Evolutionary conservation across 306 rosid genomes (phyloP), one percentile per base, ranked within the genome.

Genomic region (Hippophae gyantsensis): DNA sequence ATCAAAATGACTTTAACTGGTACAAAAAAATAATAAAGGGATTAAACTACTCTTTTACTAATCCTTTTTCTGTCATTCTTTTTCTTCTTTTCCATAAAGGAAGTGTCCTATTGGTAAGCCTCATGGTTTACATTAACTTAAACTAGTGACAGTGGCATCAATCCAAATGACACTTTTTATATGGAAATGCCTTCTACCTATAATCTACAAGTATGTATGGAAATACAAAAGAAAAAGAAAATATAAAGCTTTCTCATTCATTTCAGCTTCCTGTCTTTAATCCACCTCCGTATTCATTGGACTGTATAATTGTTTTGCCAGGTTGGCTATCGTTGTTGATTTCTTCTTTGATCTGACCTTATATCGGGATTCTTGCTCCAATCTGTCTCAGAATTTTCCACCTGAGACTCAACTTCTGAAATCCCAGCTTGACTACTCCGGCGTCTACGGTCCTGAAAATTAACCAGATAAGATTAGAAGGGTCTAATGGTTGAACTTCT

Each of bases 391-490:
- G 83, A 79, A 60, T 60, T 48, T 25, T 81, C 82, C 63, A 64
- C 73, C 7, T 62, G 78, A 54, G 54, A 49, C 67, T 70, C 87
- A 6, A 54, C 42, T 48, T 69, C 84, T 10, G 32, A 27, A 52
- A 48, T 79, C 56, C 68, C 84, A n/a, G 78, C 75, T 56, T 69
- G 82, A 68, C 80, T 73, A 69, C 58, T 82, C 47, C 86, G 69
- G 57, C 75, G 83, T 58, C 95, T 82, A 58, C 92, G 78, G 61
- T 82, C 95, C 92, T 87, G 79, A 41, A 68, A 72, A 41, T 14
- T 58, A 56, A 13, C 44, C 48, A 60, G 48, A 57, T 58, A 60
- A 58, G 53, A 42, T 69, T 54, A 71, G 60, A 67, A 43, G 65
- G 40, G 12, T 43, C 48, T 56, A 41, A 71, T 56, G 46, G 65